Base-by-base conservation (phyloP, 345 rosid species). In the Dipteronia dyeriana region DNA sequence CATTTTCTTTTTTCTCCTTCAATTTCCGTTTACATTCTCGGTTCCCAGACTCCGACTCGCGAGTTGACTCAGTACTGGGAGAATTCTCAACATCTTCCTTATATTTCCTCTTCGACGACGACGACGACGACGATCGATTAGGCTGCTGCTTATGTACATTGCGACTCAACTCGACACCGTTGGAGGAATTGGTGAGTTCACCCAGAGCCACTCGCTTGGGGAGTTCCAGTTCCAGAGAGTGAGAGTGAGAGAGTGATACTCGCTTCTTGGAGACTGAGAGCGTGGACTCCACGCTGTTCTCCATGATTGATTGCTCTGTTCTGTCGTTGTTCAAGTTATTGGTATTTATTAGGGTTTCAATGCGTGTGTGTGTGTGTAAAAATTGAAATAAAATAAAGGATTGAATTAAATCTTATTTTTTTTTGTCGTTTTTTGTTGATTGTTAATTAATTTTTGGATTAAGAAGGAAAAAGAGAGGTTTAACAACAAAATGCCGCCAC, bases 191-290 rank as follows among this genome's bases (percentile, higher is more conserved):
- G 59, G 80, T 64, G 61, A 83, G 76, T 57, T 83, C 83, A 26
- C 81, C 79, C 17, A 83, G 73, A 74, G 65, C 83, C 39, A 78
- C 79, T 57, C 81, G 71, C 39, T 69, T 74, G 41, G 64, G 56
- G 56, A 51, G 73, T 39, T 68, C 72, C 56, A n/a, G 67, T 39
- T 68, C 72, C 56, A n/a, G 67, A 39, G 75, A 38, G 11, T 26
- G 47, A 7, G 73, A 53, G 16, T 26, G 47, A 7, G 73, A 53
- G 16, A 34, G 14, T 5, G 69, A 19, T 41, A 63, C 45, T 26
- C 64, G 53, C 47, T 66, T 70, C 66, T 56, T 70, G 23, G 75
- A 68, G 2, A 71, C 68, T 6, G 78, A 73, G 38, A 66, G 74
- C 72, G 77, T 26, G 31, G 17, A 3, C 3, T 20, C 56, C 68